Conservation (phyloP, 73 alveolate genomes). For the Blepharisma stoltei region DNA sequence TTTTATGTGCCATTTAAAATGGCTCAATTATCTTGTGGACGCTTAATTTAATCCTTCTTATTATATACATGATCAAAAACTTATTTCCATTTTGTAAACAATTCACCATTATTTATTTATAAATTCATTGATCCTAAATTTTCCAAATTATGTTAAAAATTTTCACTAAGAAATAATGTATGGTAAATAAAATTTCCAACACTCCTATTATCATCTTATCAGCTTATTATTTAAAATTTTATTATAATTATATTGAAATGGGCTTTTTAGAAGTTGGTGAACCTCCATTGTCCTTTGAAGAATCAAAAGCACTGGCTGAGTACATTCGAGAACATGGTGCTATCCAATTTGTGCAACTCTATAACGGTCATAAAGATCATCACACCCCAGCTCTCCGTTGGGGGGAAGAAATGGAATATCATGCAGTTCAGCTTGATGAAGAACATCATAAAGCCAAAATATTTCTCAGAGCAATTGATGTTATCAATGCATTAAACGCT, state of each 20-base stretch:
- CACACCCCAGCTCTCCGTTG: conserved; percentile 53
- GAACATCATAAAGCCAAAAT: conserved; percentile 38
- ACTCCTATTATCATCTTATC: no score
- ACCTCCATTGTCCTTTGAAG: conserved; percentile 31
- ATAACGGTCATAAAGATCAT: conserved; percentile 42
- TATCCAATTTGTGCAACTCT: conserved; percentile 54
- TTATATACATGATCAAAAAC: no score
- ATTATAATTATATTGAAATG: conserved; percentile 31
- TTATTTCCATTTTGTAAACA: no score
- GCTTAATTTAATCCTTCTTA: no score
- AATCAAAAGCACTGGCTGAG: conserved; percentile 43
- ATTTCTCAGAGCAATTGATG: conserved; percentile 21
- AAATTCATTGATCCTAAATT: no score
- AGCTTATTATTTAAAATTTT: background rate
- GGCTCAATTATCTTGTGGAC: no score
- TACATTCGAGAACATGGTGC: conserved; percentile 61
- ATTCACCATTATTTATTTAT: no score
- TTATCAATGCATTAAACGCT: conserved; percentile 23
- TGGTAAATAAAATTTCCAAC: no score
- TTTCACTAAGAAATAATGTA: no score
- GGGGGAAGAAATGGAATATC: conserved; percentile 85
- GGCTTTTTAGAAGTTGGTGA: conserved; percentile 43
- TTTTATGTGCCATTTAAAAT: no score
- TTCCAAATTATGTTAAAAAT: no score
- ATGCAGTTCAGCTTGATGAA: conserved; percentile 38